Evolutionary conservation across 805 yeast genomes (phyloP).

Genomic region (Suhomyces sp.): DNA sequence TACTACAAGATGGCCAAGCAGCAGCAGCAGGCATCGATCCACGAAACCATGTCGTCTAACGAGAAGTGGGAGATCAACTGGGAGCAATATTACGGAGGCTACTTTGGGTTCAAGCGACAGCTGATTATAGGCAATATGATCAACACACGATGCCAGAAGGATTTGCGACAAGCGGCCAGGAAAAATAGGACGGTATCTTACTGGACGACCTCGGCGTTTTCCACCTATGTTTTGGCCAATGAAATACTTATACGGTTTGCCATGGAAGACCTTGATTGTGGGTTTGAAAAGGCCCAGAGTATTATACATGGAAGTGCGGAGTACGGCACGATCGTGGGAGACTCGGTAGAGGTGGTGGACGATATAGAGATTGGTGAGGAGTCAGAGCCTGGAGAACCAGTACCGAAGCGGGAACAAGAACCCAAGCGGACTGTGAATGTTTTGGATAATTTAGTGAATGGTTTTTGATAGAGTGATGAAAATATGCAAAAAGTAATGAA

Average conservation of each 20-base stretch:
- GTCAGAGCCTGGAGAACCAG: background rate
- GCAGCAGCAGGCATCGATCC: slow-evolving; percentile 35
- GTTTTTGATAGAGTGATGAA: background rate
- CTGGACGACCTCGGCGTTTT: slow-evolving; percentile 60
- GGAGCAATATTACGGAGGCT: slow-evolving; percentile 52
- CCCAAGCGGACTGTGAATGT: background rate
- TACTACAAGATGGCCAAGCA: slow-evolving; percentile 51
- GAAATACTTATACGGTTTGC: slow-evolving; percentile 55
- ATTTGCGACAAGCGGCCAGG: slow-evolving; percentile 24
- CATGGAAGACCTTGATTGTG: slow-evolving; percentile 40
- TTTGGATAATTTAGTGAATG: slow-evolving; percentile 3
- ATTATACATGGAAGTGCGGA: slow-evolving; percentile 47
- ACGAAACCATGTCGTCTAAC: slow-evolving; percentile 43
- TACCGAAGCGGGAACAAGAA: background rate
- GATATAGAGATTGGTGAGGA: slow-evolving; percentile 19
- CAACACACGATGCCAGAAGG: slow-evolving; percentile 23
- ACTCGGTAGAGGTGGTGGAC: slow-evolving; percentile 26
- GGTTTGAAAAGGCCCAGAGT: slow-evolving; percentile 45
- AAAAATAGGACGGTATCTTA: slow-evolving; percentile 49
- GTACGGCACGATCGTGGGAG: slow-evolving; percentile 42
- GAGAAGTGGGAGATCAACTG: slow-evolving; percentile 50
- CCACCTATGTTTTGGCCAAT: slow-evolving; percentile 59
- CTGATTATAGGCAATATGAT: slow-evolving; percentile 46
- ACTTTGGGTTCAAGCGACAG: slow-evolving; percentile 59
- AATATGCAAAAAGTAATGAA: background rate